Base-by-base conservation (phyloP, 192 early-diverging fungal genomes). In the Oehlia diaphana region DNA sequence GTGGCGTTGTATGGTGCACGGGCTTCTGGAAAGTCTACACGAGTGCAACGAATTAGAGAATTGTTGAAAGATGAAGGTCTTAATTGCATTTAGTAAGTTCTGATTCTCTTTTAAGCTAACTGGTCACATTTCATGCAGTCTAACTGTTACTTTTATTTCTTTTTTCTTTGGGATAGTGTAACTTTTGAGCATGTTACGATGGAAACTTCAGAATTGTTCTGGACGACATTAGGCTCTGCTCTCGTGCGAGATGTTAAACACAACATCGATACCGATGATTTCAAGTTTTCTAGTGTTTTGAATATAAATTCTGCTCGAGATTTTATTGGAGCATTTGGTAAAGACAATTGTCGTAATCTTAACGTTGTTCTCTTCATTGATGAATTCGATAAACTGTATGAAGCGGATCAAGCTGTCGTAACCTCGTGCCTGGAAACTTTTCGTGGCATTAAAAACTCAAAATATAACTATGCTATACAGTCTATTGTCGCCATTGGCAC, bases 11-110 rank as follows among this genome's bases (percentile, higher is more conserved):
- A 83, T 77, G 79, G 82, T 5, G 42, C 79, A 31, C 37, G 82
- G 49, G 82, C 79, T 72, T 83, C 82, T 14, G 79, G 82, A 77
- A 83, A 63, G 47, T 83, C 82, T 73, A 79, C 79, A n/a, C 79
- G 79, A 3, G 64, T 80, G 23, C 12, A 74, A 10, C 72, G 77
- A 79, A 65, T 72, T 26, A 80, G 35, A 69, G 23, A 58, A 9
- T 19, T 61, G 39, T 79, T 80, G 62, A 78, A 72, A 76, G 14
- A n/a, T 26, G 19, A 70, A 44, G 76, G 72, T 39, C 77, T 37
- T 53, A 23, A 63, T 44, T 83, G 82, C 50, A 78, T 78, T 21
- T 83, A 26, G 26, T 26, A 26, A 26, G 26, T 26, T 26, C 26
- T 26, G 26, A 26, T 26, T 26, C 26, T 26, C 26, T 26, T 26